Conservation (phyloP, 169 alveolate species). For the Plasmodium yoelii region DNA sequence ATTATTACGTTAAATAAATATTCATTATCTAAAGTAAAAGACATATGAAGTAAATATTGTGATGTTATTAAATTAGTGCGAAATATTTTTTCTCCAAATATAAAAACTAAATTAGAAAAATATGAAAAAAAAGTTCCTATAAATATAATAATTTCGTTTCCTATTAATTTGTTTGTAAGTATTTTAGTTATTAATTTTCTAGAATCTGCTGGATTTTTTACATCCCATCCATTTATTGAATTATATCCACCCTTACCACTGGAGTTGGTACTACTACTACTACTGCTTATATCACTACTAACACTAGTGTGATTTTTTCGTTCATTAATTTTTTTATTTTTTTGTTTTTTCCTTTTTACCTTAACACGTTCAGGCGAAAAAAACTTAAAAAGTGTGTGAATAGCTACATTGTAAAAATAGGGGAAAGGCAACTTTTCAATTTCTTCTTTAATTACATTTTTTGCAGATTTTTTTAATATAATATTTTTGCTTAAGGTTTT, state of each 20-base stretch:
- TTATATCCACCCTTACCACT: no score
- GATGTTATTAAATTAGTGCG: constrained; percentile 8
- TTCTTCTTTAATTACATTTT: constrained; percentile 32
- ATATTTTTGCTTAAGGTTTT: constrained; percentile 29
- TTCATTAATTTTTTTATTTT: no score
- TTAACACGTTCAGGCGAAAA: constrained; percentile 31
- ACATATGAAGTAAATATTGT: constrained; percentile 56
- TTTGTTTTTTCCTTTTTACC: constrained; percentile 13
- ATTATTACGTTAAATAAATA: constrained; percentile 55
- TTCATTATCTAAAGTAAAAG: constrained; percentile 60
- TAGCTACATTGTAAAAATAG: constrained; percentile 43
- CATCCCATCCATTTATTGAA: constrained; percentile 9
- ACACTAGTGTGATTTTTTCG: no score
- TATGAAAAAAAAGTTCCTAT: constrained; percentile 48
- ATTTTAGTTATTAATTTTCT: constrained; percentile 67
- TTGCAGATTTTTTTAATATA: constrained; percentile 51
- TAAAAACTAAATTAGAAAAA: constrained; percentile 26
- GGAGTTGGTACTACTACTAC: no score
- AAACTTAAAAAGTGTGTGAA: constrained; percentile 52
- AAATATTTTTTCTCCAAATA: constrained; percentile 38
- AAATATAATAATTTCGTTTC: constrained; percentile 55
- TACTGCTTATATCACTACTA: no score
- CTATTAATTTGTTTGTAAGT: constrained; percentile 35
- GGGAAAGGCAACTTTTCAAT: constrained; percentile 56
- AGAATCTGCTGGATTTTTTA: constrained; percentile 67